phyloP scores from a whole-genome alignment of 2,329 filamentous ascomycete genomes.

The Ophiostoma tasmaniense region DNA sequence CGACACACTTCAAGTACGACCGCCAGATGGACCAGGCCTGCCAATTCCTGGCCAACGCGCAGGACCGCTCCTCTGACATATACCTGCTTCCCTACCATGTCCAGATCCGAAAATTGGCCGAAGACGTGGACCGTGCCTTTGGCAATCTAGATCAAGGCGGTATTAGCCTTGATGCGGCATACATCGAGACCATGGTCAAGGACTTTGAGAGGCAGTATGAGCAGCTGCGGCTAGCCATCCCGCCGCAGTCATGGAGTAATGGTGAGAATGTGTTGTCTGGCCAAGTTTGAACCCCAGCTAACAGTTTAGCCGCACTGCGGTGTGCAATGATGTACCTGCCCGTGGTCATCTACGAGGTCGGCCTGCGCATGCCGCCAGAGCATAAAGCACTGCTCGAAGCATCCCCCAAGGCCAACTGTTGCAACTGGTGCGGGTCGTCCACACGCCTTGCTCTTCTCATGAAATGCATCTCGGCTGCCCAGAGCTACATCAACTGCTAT shows the following conservation, averaged over 20 bases:
- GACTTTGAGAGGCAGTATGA: slow-evolving; percentile 21
- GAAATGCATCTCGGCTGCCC: slow-evolving; percentile 19
- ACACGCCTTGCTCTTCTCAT: slow-evolving; percentile 19
- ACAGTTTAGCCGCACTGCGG: slow-evolving; percentile 13
- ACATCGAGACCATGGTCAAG: slow-evolving; percentile 21
- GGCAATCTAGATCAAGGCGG: slow-evolving; percentile 12
- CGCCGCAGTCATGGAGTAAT: slow-evolving; percentile 19
- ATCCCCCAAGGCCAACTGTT: slow-evolving; percentile 16
- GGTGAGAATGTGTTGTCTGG: slow-evolving; percentile 9
- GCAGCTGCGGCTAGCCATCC: slow-evolving; percentile 16
- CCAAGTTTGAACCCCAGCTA: neutral
- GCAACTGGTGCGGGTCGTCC: slow-evolving; percentile 21
- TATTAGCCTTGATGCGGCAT: slow-evolving; percentile 17
- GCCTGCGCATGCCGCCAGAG: slow-evolving; percentile 15
- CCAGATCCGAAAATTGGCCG: slow-evolving; percentile 19
- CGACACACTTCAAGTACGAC: slow-evolving; percentile 20
- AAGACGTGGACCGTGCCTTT: slow-evolving; percentile 21
- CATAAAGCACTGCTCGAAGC: slow-evolving; percentile 6
- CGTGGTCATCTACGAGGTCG: slow-evolving; percentile 21
- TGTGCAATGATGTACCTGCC: slow-evolving; percentile 20
- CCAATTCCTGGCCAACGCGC: slow-evolving; percentile 16
- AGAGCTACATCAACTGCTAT: slow-evolving; percentile 19
- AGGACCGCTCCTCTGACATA: slow-evolving; percentile 14
- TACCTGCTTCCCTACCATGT: slow-evolving; percentile 19
- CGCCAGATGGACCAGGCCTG: slow-evolving; percentile 17